Evolutionary conservation across 2,329 filamentous ascomycete species (phyloP), one percentile per base, ranked within the genome.

Genomic region (Penicillium expansum): DNA sequence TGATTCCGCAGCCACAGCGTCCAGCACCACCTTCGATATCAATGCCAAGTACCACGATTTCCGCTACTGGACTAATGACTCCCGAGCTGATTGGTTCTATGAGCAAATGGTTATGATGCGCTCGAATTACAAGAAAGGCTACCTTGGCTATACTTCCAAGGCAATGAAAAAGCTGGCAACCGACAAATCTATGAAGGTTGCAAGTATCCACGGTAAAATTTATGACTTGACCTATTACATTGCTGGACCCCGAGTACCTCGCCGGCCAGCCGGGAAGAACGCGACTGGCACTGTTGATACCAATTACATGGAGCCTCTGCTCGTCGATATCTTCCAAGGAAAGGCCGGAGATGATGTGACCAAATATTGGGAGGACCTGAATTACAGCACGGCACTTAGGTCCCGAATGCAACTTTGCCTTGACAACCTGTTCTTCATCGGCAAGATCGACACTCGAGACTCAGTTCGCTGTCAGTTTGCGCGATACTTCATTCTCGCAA

Each of bases 371-470:
- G 80, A 92, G 43, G 79, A 83, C 1, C 80, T 97, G 24, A 73
- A 76, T 6, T 74, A 96, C 44, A 79, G 83, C 57, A 41, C 77
- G 0, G 80, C 70, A 0, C 69, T 84, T 63, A 88, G 87, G 66
- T 67, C 73, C 20, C 82, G 86, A 33, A 95, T 96, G 90, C 80
- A 87, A 71, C 79, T 86, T 1, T 99, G 94, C 70, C 82, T 99
- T 52, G 87, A 97, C 77, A 96, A 97, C 65, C 82, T 99, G 37
- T 99, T 97, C 79, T 97, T 94, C 69, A 86, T 97, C 22, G 94
- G 92, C 30, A 88, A 95, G 60, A 81, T 96, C 3, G 94, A 99
- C 71, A 97, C 93, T 2, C 84, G 94, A 79, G 92, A 90, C 76
- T 97, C 93, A 1, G 76, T 85, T 1, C 85, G 86, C 58, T 99